phyloP scores from a whole-genome alignment of 2,329 filamentous ascomycete species.

The Scedosporium dehoogii region DNA sequence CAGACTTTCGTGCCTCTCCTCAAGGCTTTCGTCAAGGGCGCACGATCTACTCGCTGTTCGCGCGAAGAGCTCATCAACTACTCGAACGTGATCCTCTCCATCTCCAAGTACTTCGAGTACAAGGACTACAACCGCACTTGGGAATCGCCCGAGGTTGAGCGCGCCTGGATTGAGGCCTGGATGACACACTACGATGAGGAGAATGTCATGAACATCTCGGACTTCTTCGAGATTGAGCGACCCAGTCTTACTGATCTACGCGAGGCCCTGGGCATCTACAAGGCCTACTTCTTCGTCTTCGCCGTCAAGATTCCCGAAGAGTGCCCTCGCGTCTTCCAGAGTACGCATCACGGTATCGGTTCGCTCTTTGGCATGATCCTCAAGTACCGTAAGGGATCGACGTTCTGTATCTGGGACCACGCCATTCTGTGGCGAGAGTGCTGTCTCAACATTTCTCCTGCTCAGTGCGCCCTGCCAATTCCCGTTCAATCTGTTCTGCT shows the following conservation, averaged over 20 bases:
- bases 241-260: conserved; percentile 25
- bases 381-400: conserved; percentile 49
- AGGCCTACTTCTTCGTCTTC: conserved; percentile 44
- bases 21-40: conserved; percentile 36
- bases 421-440: conserved; percentile 52
- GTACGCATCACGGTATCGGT: conserved; percentile 51
- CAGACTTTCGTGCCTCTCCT: conserved; percentile 43
- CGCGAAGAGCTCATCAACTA: conserved; percentile 33
- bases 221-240: conserved; percentile 22
- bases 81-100: conserved; percentile 36
- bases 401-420: conserved; percentile 55
- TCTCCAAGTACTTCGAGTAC: conserved; percentile 41
- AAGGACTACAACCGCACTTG: conserved; percentile 40
- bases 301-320: conserved; percentile 46
- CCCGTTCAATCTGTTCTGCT: conserved; percentile 38
- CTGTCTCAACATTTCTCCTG: conserved; percentile 37
- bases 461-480: conserved; percentile 35
- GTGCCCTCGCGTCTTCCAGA: conserved; percentile 51
- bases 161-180: conserved; percentile 39
- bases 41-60: conserved; percentile 32
- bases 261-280: conserved; percentile 24
- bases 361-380: conserved; percentile 52
- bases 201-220: conserved; percentile 20
- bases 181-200: conserved; percentile 32
- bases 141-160: conserved; percentile 33